Evolutionary conservation across 1,284 basidiomycete species (phyloP).

Genomic region (Ceratorhiza oryzae-sativae): DNA sequence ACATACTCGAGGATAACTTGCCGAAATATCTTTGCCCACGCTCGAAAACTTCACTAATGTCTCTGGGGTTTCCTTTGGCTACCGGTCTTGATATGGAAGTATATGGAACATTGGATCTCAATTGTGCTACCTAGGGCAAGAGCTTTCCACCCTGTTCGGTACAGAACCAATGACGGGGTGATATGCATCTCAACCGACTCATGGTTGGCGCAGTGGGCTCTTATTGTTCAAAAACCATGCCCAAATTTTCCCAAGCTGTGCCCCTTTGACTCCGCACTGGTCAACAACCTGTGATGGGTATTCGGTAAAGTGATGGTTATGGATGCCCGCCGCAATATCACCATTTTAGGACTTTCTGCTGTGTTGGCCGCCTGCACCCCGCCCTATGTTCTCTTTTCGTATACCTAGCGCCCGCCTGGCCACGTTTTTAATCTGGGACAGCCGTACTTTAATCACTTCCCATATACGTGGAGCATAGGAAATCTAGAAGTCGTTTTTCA

Average conservation of each 20-base stretch:
- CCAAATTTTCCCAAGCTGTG: conserved; percentile 10
- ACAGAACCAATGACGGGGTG: background rate
- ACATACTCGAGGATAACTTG: conserved; percentile 3
- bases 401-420: background rate
- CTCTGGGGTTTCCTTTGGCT: background rate
- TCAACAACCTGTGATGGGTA: background rate
- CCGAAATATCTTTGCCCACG: background rate
- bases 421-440: conserved; percentile 36
- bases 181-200: background rate
- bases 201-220: background rate
- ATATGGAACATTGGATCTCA: background rate
- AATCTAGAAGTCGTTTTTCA: background rate
- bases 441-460: conserved; percentile 10
- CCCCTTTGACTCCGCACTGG: background rate
- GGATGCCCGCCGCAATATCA: conserved; percentile 17
- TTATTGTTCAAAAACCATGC: background rate
- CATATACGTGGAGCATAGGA: background rate
- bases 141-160: background rate
- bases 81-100: background rate
- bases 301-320: background rate
- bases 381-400: background rate
- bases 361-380: conserved; percentile 6
- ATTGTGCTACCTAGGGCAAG: background rate
- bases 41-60: background rate
- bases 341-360: conserved; percentile 14